Evolutionary conservation across 2,329 filamentous ascomycete genomes (phyloP), one percentile per base, ranked within the genome.

Genomic region (Sporothrix inflata): DNA sequence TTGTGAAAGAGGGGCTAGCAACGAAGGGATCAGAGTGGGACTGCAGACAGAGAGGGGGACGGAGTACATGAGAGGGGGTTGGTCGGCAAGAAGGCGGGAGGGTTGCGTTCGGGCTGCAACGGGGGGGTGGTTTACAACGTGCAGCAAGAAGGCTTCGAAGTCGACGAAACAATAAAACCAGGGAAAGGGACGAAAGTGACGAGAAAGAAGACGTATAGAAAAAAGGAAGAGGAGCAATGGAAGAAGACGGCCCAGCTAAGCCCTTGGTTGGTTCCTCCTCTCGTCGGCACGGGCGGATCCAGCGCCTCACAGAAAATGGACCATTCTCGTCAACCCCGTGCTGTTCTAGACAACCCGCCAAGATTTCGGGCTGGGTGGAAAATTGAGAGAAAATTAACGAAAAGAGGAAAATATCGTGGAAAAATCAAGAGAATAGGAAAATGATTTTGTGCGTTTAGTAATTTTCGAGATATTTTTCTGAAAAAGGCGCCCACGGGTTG

Each of bases 51-150:
- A 24, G 57, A 24, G 60, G 38, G 38, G 38, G 42, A 27, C 9
- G n/a, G 14, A 24, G 38, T 19, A 42, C 16, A 42, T 21, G 51
- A 42, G 42, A 30, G 24, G 47, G 40, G 65, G 65, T n/a, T 51
- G 24, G 65, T 40, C 47, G 66, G 66, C 47, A 63, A 61, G 19
- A 45, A n/a, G 21, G 16, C 42, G 40, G 51, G 55, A 38, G 42
- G 55, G 55, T 63, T 63, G 42, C 69, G 42, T 42, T 63, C 69
- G 69, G 69, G 69, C 55, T 34, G 69, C 55, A 49, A 70, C 45
- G 55, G 69, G 68, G 34, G n/a, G 49, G 49, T 21, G 19, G 12
- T n/a, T 66, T 42, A 38, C 27, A 24, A 40, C 16, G 21, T 27
- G 34, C 6, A 57, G 38, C 24, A 16, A 34, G 55, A 42, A 14